A percentile compares a stretch with the other conserved stretches of the same genome.
phyloP scores from a whole-genome alignment of 805 yeast species.

The Saturnispora serradocipensis region DNA sequence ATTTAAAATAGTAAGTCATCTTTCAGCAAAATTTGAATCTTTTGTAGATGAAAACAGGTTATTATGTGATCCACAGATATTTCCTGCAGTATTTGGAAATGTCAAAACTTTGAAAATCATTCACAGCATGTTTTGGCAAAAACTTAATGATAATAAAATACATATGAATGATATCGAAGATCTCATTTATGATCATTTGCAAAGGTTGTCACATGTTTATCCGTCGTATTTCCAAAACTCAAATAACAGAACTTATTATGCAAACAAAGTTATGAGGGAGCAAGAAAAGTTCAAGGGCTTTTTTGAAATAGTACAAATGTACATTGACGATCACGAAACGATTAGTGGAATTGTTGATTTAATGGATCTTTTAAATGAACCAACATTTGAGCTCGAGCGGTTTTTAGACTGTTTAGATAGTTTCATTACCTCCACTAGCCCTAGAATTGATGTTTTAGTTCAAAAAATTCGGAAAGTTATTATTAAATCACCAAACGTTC shows the following conservation, averaged over 20 bases:
- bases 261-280: background rate
- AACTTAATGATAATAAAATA: conserved; percentile 2
- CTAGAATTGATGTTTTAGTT: conserved; percentile 7
- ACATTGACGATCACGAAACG: conserved; percentile 1
- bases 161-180: conserved; percentile 11
- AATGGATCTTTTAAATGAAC: conserved; percentile 3
- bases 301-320: conserved; percentile 1
- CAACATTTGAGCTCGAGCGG: conserved; percentile 6
- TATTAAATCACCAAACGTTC: background rate
- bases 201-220: conserved; percentile 19
- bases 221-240: conserved; percentile 18
- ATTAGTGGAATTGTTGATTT: background rate
- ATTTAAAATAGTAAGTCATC: conserved; percentile 4
- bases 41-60: conserved; percentile 5
- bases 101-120: conserved; percentile 12
- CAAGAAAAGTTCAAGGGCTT: background rate
- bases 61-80: conserved; percentile 17
- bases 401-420: conserved; percentile 2
- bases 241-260: conserved; percentile 4
- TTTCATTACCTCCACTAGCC: conserved; percentile 8
- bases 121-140: conserved; percentile 11
- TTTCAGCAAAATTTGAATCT: conserved; percentile 4
- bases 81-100: conserved; percentile 19
- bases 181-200: conserved; percentile 15
- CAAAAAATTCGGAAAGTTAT: conserved; percentile 1